Percentiles rank a stretch among this genome's conserved stretches.
Conservation (phyloP, 208 protist species). For the Zelonia costaricensis region DNA sequence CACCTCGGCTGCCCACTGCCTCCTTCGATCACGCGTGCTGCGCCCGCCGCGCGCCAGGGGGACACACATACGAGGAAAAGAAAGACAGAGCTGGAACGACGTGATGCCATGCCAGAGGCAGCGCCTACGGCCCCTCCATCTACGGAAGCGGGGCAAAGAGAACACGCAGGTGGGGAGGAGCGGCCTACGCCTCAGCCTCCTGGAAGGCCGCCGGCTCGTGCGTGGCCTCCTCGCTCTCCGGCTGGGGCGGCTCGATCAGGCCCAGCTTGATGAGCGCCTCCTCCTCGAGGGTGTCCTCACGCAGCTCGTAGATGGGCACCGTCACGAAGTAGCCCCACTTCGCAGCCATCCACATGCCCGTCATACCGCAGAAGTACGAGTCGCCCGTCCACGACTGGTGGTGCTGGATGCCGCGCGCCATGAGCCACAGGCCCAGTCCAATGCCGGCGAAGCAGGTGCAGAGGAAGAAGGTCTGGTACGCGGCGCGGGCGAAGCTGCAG, state of each 20-base stretch:
- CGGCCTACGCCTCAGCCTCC: neutral
- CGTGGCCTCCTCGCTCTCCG: neutral
- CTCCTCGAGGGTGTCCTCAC: conserved; percentile 47
- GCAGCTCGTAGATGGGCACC: conserved; percentile 40
- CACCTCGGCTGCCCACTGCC: too few species aligned
- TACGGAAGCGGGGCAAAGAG: too few species aligned
- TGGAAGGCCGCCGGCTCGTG: conserved; percentile 5
- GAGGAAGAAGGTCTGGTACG: conserved; percentile 48
- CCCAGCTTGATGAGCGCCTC: conserved; percentile 23
- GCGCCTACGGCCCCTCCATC: too few species aligned
- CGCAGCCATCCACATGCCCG: conserved; percentile 50
- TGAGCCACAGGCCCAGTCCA: conserved; percentile 55
- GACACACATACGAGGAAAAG: too few species aligned
- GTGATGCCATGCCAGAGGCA: too few species aligned
- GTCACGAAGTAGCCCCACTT: conserved; percentile 79
- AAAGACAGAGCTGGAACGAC: too few species aligned
- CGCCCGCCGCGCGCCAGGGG: too few species aligned
- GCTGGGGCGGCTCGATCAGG: conserved; percentile 1
- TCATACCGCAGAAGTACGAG: conserved; percentile 80
- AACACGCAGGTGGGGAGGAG: neutral
- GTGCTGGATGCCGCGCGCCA: conserved; percentile 47
- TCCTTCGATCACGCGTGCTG: too few species aligned
- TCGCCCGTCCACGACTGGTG: conserved; percentile 56
- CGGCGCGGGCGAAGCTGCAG: conserved; percentile 30
- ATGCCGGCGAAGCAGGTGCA: conserved; percentile 35